A percentile compares a stretch with the other conserved stretches of the same genome.
Conservation (phyloP, 2,329 filamentous ascomycete species). For the Orbilia ellipsospora region DNA sequence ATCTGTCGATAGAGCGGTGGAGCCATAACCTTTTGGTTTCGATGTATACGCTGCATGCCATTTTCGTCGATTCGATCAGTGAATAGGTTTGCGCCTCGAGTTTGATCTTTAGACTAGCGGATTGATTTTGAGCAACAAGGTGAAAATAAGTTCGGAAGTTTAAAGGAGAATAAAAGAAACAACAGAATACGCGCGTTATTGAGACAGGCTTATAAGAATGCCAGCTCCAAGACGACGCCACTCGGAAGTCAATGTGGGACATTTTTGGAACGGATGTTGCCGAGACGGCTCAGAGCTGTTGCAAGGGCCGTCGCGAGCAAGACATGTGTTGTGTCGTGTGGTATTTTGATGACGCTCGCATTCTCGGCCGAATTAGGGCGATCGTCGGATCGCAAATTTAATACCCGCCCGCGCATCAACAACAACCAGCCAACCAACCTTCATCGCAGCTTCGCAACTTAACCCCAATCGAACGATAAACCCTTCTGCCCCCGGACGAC, state of each 20-base stretch:
- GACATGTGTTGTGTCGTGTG: slow-evolving; percentile 12
- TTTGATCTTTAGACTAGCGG: no score
- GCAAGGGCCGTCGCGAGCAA: no score
- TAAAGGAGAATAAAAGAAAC: no score
- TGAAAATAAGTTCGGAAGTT: no score
- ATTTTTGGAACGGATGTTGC: background rate
- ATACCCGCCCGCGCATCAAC: slow-evolving; percentile 18
- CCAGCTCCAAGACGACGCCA: no score
- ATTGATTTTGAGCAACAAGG: no score
- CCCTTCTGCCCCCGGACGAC: background rate
- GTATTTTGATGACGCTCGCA: slow-evolving; percentile 3
- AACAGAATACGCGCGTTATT: no score
- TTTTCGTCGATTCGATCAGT: no score
- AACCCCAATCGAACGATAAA: background rate
- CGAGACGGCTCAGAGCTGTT: no score
- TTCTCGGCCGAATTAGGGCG: slow-evolving; percentile 39
- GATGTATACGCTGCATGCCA: slow-evolving; percentile 1
- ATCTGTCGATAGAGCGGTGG: background rate
- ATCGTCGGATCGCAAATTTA: slow-evolving; percentile 22
- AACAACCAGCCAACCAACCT: slow-evolving; percentile 2
- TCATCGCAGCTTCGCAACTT: slow-evolving; percentile 7
- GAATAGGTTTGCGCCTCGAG: no score
- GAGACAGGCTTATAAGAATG: no score
- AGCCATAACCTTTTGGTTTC: background rate
- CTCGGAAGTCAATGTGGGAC: no score